Percentiles rank a stretch among this genome's conserved stretches.
These are phyloP conservation scores for Taphrina wiesneri DNA, from an alignment of 1,139 yeast genomes.

Conservation along the genomic window DNA sequence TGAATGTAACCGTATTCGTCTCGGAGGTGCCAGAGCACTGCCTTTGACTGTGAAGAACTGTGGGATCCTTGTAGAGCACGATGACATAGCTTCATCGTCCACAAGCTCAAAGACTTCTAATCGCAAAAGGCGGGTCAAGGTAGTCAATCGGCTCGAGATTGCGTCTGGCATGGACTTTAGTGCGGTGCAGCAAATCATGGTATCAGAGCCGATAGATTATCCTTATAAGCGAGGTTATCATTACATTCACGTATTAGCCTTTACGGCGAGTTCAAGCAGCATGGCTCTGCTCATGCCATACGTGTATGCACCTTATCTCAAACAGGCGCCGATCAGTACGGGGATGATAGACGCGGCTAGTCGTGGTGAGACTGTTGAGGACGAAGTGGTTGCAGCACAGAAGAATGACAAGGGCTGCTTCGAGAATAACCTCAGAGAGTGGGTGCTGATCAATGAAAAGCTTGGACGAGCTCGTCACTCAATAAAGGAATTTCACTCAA, in stretches of 20 bases:
- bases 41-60: slow-evolving; percentile 31
- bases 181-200: slow-evolving; percentile 25
- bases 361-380: slow-evolving; percentile 8
- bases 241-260: slow-evolving; percentile 29
- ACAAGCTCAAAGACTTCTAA: neutral
- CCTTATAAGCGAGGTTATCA: slow-evolving; percentile 18
- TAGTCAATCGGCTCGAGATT: slow-evolving; percentile 27
- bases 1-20: slow-evolving; percentile 22
- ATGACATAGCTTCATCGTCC: neutral
- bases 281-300: slow-evolving; percentile 31
- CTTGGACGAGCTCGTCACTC: slow-evolving; percentile 22
- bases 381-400: slow-evolving; percentile 29
- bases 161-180: slow-evolving; percentile 29
- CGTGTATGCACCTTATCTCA: slow-evolving; percentile 29
- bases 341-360: slow-evolving; percentile 13
- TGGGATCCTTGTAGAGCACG: slow-evolving; percentile 25
- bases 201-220: slow-evolving; percentile 24
- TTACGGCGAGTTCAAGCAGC: slow-evolving; percentile 21
- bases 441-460: slow-evolving; percentile 29
- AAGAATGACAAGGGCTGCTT: slow-evolving; percentile 24
- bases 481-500: slow-evolving; percentile 28
- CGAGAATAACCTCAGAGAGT: slow-evolving; percentile 28
- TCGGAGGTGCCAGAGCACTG: slow-evolving; percentile 26
- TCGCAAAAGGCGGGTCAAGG: slow-evolving; percentile 22
- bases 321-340: slow-evolving; percentile 1